Percentiles rank a stretch among this genome's conserved stretches.
phyloP scores from a whole-genome alignment of 352 stramenopile species.

The Phytophthora cryptogea region DNA sequence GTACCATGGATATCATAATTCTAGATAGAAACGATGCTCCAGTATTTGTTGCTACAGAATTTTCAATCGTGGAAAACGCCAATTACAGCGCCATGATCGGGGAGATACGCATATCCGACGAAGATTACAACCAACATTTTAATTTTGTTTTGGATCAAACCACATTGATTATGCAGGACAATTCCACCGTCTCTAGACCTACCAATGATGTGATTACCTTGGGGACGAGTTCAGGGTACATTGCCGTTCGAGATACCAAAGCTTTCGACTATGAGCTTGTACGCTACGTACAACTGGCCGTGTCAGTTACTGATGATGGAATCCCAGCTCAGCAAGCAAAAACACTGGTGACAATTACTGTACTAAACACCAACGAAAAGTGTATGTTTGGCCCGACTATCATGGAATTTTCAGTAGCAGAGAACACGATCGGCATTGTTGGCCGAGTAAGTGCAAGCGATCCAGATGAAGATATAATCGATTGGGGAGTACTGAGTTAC shows the following conservation, averaged over 20 bases:
- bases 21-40: constrained; percentile 35
- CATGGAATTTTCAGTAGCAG: constrained; percentile 1
- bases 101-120: constrained; percentile 12
- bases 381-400: constrained; percentile 12
- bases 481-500: constrained; percentile 27
- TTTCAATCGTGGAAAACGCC: constrained; percentile 22
- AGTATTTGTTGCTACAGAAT: constrained; percentile 8
- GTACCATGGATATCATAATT: constrained; percentile 17
- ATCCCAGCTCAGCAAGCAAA: constrained; percentile 18
- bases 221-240: constrained; percentile 6
- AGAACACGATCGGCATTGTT: constrained; percentile 23
- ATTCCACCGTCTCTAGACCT: constrained; percentile 2
- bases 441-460: constrained; percentile 23
- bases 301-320: constrained; percentile 26
- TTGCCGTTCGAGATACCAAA: constrained; percentile 22
- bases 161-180: constrained; percentile 16
- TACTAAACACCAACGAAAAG: constrained; percentile 23
- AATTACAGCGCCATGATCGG: constrained; percentile 6
- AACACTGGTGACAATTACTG: constrained; percentile 8
- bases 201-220: constrained; percentile 22
- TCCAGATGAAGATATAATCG: constrained; percentile 8
- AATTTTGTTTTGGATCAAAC: constrained; percentile 21
- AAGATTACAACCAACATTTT: constrained; percentile 27
- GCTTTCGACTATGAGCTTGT: constrained; percentile 28
- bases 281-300: constrained; percentile 3